Conservation (phyloP, 2,329 filamentous ascomycete species). For the Aureobasidium sp. region DNA sequence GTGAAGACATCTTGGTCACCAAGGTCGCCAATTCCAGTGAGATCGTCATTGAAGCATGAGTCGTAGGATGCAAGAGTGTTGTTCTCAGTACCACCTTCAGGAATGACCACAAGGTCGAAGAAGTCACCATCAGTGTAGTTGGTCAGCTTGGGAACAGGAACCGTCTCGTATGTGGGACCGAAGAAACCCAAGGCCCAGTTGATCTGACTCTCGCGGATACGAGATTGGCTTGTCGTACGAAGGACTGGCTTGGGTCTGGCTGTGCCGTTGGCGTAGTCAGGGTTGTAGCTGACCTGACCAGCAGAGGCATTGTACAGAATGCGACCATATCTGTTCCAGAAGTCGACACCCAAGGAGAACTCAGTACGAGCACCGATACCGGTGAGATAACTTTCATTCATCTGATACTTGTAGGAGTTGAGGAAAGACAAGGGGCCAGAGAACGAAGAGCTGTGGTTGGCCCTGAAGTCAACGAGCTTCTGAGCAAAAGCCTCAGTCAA, state of each 20-base stretch:
- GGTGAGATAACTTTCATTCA: slow-evolving; percentile 36
- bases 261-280: slow-evolving; percentile 40
- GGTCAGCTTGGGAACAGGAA: slow-evolving; percentile 30
- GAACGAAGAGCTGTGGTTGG: slow-evolving; percentile 29
- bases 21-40: slow-evolving; percentile 28
- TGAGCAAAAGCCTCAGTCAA: slow-evolving; percentile 42
- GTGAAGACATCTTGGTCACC: slow-evolving; percentile 35
- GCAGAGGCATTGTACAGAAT: slow-evolving; percentile 42
- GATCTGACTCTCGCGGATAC: slow-evolving; percentile 48
- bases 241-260: slow-evolving; percentile 42
- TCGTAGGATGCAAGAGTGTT: slow-evolving; percentile 47
- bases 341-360: slow-evolving; percentile 40
- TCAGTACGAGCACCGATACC: slow-evolving; percentile 43
- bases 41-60: slow-evolving; percentile 37
- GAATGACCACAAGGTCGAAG: slow-evolving; percentile 43
- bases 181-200: slow-evolving; percentile 47
- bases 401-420: slow-evolving; percentile 42
- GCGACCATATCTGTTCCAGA: slow-evolving; percentile 48
- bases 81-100: slow-evolving; percentile 43
- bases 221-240: slow-evolving; percentile 45
- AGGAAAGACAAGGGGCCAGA: slow-evolving; percentile 44
- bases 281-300: slow-evolving; percentile 42
- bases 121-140: slow-evolving; percentile 31
- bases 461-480: slow-evolving; percentile 40
- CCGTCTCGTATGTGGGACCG: slow-evolving; percentile 35